Base-by-base conservation (phyloP, 352 stramenopile genomes). In the Pythium angustatum region DNA sequence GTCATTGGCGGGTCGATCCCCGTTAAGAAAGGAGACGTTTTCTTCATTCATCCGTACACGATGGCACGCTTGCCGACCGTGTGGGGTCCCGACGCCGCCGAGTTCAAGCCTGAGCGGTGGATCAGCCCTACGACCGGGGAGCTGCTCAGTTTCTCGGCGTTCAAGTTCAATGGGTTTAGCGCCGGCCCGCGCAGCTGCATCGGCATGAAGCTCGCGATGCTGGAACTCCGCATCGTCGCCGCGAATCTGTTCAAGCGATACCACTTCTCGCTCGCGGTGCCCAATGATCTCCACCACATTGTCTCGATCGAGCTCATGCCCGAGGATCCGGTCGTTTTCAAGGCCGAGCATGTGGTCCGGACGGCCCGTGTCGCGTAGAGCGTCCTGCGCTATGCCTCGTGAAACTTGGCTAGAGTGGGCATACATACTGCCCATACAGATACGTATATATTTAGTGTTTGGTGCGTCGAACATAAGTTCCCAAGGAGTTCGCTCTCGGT, bases 61-160 rank as follows among this genome's bases (percentile, higher is more conserved):
- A 81, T 84, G 52, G 67, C 58, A 9, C 58, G 71, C 22, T 60
- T 64, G 15, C 43, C 55, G 31, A 47, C 50, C 4, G 40, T 83
- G 44, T 64, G 57, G 57, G 57, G 57, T 4, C 44, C 57, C 7
- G 57, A 64, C 47, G 55, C 57, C 2, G 15, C 21, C 9, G 70
- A 89, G 64, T 91, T 85, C 54, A 83, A 82, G 14, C 83, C 85
- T 8, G 80, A 91, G 44, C 81, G 85, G 22, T 93, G 79, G 79
- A 67, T 93, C 26, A 80, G 88, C 15, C 28, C 41, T 21, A n/a
- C 22, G 6, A 66, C 38, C 28, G 22, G 33, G 11, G 11, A 15
- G 17, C 21, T 66, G 45, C 19, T 34, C 26, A 24, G 53, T 34
- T 9, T 51, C 40, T 22, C 51, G 41, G 31, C 51, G 47, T 30